phyloP scores from a whole-genome alignment of 768 basidiomycete genomes.

The Lentinula detonsa region DNA sequence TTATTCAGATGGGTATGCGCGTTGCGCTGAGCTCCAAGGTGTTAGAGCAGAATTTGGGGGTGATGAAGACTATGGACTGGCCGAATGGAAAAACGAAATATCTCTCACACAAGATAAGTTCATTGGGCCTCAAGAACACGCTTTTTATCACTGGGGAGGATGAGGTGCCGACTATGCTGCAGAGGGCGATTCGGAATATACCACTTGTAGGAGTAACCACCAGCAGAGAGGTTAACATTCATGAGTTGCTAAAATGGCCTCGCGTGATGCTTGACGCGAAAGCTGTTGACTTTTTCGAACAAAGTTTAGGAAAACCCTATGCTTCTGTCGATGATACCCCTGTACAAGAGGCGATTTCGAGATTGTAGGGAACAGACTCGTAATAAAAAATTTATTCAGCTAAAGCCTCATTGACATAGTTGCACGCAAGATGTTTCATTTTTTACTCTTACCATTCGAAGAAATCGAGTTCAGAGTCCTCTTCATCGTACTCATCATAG shows the following conservation, averaged over 20 bases:
- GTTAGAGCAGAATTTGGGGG: conserved; percentile 63
- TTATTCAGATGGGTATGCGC: conserved; percentile 88
- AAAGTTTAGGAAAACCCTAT: conserved; percentile 41
- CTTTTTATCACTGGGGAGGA: conserved; percentile 70
- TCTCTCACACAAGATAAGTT: conserved; percentile 55
- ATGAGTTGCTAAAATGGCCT: conserved; percentile 80
- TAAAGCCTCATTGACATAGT: too few relatives aligned
- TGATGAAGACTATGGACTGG: conserved; percentile 72
- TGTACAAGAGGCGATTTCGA: not conserved
- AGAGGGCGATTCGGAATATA: conserved; percentile 65
- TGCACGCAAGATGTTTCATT: not conserved
- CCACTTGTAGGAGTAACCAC: conserved; percentile 58
- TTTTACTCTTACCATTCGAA: conserved; percentile 7
- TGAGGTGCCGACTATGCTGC: conserved; percentile 46
- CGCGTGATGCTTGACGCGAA: conserved; percentile 75
- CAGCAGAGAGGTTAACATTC: conserved; percentile 66
- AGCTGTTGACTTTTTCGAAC: conserved; percentile 77
- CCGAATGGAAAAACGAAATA: conserved; percentile 66
- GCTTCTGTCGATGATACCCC: not conserved
- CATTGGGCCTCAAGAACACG: conserved; percentile 64
- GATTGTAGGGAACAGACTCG: not conserved
- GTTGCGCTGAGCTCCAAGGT: conserved; percentile 84
- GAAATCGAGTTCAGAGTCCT: conserved; percentile 22
- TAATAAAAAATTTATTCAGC: not conserved
- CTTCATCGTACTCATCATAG: conserved; percentile 12